Evolutionary conservation across 495 filamentous ascomycete genomes (phyloP), one percentile per base, ranked within the genome.

Genomic region (Opeltia flavorubescens): DNA sequence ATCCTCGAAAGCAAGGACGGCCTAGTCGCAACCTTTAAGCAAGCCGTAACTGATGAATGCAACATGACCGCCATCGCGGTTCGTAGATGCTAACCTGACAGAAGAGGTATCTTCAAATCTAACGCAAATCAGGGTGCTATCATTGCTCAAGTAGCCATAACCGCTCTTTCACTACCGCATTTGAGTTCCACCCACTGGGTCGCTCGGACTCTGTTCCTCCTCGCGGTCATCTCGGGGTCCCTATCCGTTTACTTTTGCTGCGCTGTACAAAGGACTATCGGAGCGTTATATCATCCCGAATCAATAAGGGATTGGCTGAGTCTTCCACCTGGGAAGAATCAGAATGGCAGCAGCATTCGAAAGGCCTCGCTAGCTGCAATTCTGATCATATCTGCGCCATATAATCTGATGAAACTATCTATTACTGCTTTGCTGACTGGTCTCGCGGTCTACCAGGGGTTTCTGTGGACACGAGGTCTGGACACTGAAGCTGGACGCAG

Each of bases 61-160:
- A 58, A 57, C 28, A 59, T 58, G 57, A 51, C 50, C 3, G 55
- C 57, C 5, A 26, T 59, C 1, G 52, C 57, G 12, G 57, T 59
- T 18, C 25, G 57, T 15, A 2, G 1, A 4, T 3, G 3, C n/a
- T 20, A 12, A 6, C 43, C 20, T 40, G 23, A 26, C 20, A 12
- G n/a, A 46, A 5, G 1, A 15, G 5, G 3, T 2, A 17, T 12
- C 31, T 36, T 18, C 29, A 15, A 21, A 18, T 12, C 26, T 5
- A 13, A 36, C 11, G 6, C n/a, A n/a, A n/a, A 15, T 12, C 13
- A 60, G 58, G 58, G 54, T 26, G 56, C 58, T 17, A 59, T 61
- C 35, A 53, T 61, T 31, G 57, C 58, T 7, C 58, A 59, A 46
- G 57, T 61, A 11, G 57, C 58, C 0, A 51, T 61, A 1, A 61